Evolutionary conservation across 2,329 filamentous ascomycete genomes (phyloP), one percentile per base, ranked within the genome.

Genomic region (Aspergillus sp.): DNA sequence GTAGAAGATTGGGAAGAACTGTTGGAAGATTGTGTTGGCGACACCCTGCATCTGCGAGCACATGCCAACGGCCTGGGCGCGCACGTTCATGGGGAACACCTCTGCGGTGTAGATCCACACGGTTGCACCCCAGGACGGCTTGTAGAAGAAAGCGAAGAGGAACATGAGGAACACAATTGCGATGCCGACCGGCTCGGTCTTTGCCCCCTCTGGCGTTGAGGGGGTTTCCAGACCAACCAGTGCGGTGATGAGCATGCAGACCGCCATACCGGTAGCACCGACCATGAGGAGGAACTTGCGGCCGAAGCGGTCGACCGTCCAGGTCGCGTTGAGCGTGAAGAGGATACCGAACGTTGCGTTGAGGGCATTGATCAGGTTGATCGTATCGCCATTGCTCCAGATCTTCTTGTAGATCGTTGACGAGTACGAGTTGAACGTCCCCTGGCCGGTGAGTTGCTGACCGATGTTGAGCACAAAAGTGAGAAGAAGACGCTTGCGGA

Each of bases 401-500:
- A 89, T 81, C 66, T 87, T 85, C 73, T 87, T 82, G 76, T 89
- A 89, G 64, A 89, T 87, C 60, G 82, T 81, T 14, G 86, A 87
- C 19, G 82, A 86, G 77, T 89, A 89, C 3, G 81, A 81, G 78
- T 89, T 89, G 58, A 89, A 78, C 1, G 85, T 87, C 57, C 87
- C 87, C 70, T 89, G 87, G 16, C 87, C 87, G 4, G 86, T 87
- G 40, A 89, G 78, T 68, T 89, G 87, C 69, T 88, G 87, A 45
- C 86, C 86, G 44, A 85, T 78, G 65, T 89, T 89, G 70, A 89
- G 72, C 45, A 88, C 71, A 58, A 87, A 80, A 19, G 85, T 85
- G 25, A 89, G 78, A 42, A 78, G 72, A 58, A 89, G 78, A 50
- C 87, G 82, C 76, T 85, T 87, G 61, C 87, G 81, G 44, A 89